Base-by-base conservation (phyloP, 192 early-diverging fungal genomes). In the Oehlia diaphana region DNA sequence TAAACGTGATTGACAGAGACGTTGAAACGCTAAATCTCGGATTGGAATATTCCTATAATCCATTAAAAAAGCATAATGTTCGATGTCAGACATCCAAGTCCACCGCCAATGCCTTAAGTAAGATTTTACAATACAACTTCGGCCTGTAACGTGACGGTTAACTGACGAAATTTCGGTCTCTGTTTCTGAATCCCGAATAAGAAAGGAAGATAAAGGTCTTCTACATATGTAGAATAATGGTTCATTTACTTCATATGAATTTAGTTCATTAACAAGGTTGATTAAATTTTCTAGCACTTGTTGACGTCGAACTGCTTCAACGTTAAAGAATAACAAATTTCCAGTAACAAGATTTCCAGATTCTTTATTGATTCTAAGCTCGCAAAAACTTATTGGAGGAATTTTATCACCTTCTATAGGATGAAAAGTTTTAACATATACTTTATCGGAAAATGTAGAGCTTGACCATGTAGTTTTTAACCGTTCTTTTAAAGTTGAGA, bases 21-120 rank as follows among this genome's bases (percentile, higher is more conserved):
- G 84, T 58, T 89, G 87, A 73, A 87, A 91, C 2, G 87, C 87
- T 12, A 89, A 66, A 28, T 85, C 84, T 33, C 85, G 83, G 37
- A 89, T 83, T 0, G 84, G 77, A 35, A 80, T 83, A 13, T 81
- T 79, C 13, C 72, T 79, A 53, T 75, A 83, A 47, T 83, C 79
- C 23, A 80, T 65, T 14, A 82, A 79, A 37, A 80, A 83, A 26
- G 74, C 82, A 4, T 77, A 28, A 23, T 85, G 79, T 7, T 82
- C 79, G 42, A 86, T 82, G 63, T 86, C 83, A 14, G 84, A 77
- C 71, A 88, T 81, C 90, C 90, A 91, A 71, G 81, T 81, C 83
- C 85, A 86, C n/a, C 83, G 76, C 13, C 79, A 83, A 70, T 88
- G 87, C 10, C 81, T 74, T 35, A 91, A 63, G 68, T 91, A 91